Conservation (phyloP, 768 basidiomycete genomes). For the Auricularia sp. region DNA sequence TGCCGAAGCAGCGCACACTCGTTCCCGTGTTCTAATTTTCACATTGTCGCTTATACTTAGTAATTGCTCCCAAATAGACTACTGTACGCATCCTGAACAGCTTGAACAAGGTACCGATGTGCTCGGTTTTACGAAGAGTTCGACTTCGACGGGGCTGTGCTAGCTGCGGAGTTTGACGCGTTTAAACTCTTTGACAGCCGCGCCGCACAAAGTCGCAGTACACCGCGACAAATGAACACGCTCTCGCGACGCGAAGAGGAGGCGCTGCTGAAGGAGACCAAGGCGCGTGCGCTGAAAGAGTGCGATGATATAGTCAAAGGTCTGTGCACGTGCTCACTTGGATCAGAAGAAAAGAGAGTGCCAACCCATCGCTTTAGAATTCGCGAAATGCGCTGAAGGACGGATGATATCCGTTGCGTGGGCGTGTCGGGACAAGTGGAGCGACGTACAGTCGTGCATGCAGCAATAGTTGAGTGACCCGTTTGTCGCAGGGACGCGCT, state of each 20-base stretch:
- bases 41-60: no score
- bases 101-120: no score
- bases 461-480: constrained; percentile 45
- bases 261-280: constrained; percentile 70
- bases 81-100: no score
- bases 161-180: no score
- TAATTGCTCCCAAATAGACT: no score
- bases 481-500: background rate
- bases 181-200: no score
- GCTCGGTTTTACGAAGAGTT: no score
- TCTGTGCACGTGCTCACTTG: constrained; percentile 16
- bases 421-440: constrained; percentile 66
- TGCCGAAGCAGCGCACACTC: no score
- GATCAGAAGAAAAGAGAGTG: constrained; percentile 1
- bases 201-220: background rate
- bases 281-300: constrained; percentile 66
- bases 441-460: constrained; percentile 69
- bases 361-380: constrained; percentile 37
- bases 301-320: constrained; percentile 73
- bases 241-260: constrained; percentile 86
- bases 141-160: no score
- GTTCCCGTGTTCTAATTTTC: no score
- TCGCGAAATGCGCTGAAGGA: constrained; percentile 75
- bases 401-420: constrained; percentile 78
- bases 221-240: constrained; percentile 49